Percentiles rank a stretch among this genome's conserved stretches.
Conservation (phyloP, 2,329 filamentous ascomycete genomes). For the Paracoccidioides lutzii region DNA sequence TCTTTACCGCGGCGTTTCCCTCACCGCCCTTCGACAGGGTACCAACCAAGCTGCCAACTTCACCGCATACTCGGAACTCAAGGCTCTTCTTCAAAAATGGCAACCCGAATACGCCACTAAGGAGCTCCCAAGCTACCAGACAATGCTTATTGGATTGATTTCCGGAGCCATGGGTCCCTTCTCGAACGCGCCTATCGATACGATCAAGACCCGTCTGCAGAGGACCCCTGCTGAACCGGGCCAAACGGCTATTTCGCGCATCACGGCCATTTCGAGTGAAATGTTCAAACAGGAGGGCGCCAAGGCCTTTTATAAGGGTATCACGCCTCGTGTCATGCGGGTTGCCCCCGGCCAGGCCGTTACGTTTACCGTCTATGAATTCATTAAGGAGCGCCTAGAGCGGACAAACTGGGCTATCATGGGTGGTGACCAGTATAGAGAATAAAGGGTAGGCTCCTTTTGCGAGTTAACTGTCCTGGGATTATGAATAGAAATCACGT, state of each 20-base stretch:
- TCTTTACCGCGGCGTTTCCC: conserved; percentile 81
- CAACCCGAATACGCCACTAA: conserved; percentile 55
- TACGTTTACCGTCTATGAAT: conserved; percentile 66
- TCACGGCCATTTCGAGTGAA: conserved; percentile 61
- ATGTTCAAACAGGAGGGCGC: conserved; percentile 93
- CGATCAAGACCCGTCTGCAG: conserved; percentile 94
- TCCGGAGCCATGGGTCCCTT: conserved; percentile 90
- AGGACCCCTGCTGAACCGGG: conserved; percentile 73
- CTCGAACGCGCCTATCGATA: conserved; percentile 95
- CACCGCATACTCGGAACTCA: conserved; percentile 92
- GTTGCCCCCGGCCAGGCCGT: conserved; percentile 89
- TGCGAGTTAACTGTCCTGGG: background rate
- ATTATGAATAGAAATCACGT: background rate
- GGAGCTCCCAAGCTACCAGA: conserved; percentile 76
- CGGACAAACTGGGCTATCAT: conserved; percentile 47
- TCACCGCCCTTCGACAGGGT: conserved; percentile 88
- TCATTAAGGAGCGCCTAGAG: conserved; percentile 59
- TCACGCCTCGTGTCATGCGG: conserved; percentile 93
- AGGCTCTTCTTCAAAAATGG: conserved; percentile 57
- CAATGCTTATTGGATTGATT: conserved; percentile 77
- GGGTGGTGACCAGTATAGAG: conserved; percentile 53
- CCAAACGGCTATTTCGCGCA: conserved; percentile 66
- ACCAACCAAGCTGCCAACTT: conserved; percentile 98
- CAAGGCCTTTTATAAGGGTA: conserved; percentile 96
- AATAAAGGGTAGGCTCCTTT: conserved; percentile 26